Base-by-base conservation (phyloP, 495 filamentous ascomycete species). In the Parathielavia hyrcaniae region DNA sequence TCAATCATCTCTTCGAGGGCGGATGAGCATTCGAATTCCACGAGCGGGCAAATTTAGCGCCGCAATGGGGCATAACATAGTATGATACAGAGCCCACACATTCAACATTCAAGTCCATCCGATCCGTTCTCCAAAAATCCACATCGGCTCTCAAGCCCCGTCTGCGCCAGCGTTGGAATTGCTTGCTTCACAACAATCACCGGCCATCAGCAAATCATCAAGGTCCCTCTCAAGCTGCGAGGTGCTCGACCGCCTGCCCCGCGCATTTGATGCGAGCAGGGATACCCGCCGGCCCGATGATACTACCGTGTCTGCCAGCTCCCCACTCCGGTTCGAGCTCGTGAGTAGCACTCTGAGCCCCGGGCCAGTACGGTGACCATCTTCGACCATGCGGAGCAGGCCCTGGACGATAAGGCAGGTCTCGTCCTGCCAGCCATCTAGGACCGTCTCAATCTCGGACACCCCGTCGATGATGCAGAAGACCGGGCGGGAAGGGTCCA, bases 291-390 rank as follows among this genome's bases (percentile, higher is more conserved):
- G 14, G 23, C 32, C 46, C 0, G 30, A 17, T 3, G 46, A 3
- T 19, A 49, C 23, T 14, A 49, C 23, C 46, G n/a, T 32, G 16
- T 49, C 46, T 5, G 23, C 48, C 30, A 50, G 19, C 48, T 3
- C 26, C 7, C 13, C 10, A 38, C 48, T 50, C 32, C 34, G n/a
- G 2, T 38, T 13, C 9, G 48, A 7, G 34, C 48, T 38, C 9
- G 32, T 23, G 4, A 50, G 48, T 30, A 50, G 26, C 30, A 50
- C 48, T 30, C 48, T 35, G 9, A 50, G 48, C 32, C 30, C 48
- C 6, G 48, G 48, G 1, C 48, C 48, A 20, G 30, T 4, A 8
- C 32, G 30, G 0, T 35, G 26, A 30, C 26, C n/a, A 8, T 50
- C 30, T 14, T 35, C 34, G 1, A 50, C 48, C 48, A 50, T 14